Evolutionary conservation across 495 filamentous ascomycete genomes (phyloP).

Genomic region (Cairneyella variabilis): DNA sequence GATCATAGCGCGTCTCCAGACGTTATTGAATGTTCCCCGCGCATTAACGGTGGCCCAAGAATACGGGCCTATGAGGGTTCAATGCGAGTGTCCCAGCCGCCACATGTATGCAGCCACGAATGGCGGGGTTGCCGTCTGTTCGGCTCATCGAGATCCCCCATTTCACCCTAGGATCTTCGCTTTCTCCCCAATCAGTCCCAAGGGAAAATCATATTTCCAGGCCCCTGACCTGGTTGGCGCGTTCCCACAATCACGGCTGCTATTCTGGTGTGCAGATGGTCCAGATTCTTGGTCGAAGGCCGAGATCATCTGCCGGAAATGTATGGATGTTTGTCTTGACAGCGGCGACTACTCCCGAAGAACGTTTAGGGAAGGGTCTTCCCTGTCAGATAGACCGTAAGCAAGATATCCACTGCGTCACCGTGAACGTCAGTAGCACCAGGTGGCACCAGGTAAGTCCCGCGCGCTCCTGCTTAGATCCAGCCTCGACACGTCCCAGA

Average conservation of each 20-base stretch:
- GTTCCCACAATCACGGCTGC: not conserved
- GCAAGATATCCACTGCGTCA: not conserved
- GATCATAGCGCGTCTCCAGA: not conserved
- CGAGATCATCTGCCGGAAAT: not conserved
- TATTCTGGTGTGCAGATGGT: too few relatives aligned
- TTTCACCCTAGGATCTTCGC: not conserved
- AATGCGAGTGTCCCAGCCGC: not conserved
- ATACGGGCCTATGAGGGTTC: not conserved
- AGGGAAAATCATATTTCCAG: too few relatives aligned
- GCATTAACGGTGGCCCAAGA: not conserved
- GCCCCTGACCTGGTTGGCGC: not conserved
- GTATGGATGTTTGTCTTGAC: not conserved
- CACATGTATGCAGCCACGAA: not conserved
- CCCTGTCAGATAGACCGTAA: not conserved
- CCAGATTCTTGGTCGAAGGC: not conserved
- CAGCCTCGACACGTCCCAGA: not conserved
- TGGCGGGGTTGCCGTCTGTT: conserved; percentile 6
- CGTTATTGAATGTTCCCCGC: not conserved
- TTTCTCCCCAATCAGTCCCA: not conserved
- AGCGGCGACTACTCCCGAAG: not conserved
- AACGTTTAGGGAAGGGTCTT: not conserved
- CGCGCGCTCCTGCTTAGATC: not conserved
- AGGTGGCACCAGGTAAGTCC: not conserved
- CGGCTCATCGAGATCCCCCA: not conserved
- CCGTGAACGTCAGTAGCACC: too few relatives aligned